Evolutionary conservation across 345 rosid genomes (phyloP).

Genomic region (Citrus maxima): DNA sequence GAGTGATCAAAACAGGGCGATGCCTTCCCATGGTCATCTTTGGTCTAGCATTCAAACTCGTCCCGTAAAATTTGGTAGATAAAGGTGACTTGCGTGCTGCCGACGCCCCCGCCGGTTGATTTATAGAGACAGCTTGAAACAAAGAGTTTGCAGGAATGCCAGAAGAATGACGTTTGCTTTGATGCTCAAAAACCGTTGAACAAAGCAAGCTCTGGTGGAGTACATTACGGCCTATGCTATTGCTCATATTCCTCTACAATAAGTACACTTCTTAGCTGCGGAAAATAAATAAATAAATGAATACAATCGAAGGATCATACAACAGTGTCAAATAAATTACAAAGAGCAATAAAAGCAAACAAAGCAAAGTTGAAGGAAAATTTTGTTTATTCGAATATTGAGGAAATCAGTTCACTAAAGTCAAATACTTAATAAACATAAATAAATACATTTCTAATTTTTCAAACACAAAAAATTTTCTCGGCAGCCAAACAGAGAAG

Average conservation of each 20-base stretch:
- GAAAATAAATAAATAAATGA: slow-evolving; percentile 18
- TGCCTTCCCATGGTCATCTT: slow-evolving; percentile 30
- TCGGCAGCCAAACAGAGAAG: slow-evolving; percentile 14
- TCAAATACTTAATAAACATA: not conserved
- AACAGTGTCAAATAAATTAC: slow-evolving; percentile 2
- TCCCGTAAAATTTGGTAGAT: slow-evolving; percentile 44
- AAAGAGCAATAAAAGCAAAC: not conserved
- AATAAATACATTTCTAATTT: not conserved
- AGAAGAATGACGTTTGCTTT: slow-evolving; percentile 48
- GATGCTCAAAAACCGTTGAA: slow-evolving; percentile 56
- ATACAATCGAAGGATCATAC: slow-evolving; percentile 25
- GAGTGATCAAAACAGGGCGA: slow-evolving; percentile 32
- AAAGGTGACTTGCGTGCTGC: slow-evolving; percentile 30
- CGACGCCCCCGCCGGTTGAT: slow-evolving; percentile 2
- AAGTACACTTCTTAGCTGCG: slow-evolving; percentile 29
- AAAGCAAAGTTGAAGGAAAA: not conserved
- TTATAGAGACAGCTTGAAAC: slow-evolving; percentile 39
- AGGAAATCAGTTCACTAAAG: not conserved
- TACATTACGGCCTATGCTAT: slow-evolving; percentile 48
- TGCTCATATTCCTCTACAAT: slow-evolving; percentile 63
- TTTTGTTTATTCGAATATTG: not conserved
- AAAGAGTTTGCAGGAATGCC: slow-evolving; percentile 43
- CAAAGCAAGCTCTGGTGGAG: slow-evolving; percentile 58
- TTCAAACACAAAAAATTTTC: not conserved
- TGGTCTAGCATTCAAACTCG: slow-evolving; percentile 31